Evolutionary conservation across 2,329 filamentous ascomycete species (phyloP).

Genomic region (Geosmithia morbida): DNA sequence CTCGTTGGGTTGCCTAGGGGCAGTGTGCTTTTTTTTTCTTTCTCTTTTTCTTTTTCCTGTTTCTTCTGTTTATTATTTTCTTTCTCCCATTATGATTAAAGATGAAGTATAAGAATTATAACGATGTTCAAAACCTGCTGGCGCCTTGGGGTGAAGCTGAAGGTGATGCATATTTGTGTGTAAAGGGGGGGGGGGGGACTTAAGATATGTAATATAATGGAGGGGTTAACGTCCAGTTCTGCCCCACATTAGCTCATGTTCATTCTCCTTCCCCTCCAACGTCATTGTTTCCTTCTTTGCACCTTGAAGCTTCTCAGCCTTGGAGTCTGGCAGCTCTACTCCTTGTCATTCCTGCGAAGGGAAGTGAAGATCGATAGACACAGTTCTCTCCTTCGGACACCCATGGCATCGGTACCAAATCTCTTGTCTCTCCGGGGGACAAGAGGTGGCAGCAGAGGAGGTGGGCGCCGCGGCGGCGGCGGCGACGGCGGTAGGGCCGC

Average conservation of each 20-base stretch:
- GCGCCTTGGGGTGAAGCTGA: too few species aligned
- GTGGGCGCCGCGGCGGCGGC: constrained; percentile 27
- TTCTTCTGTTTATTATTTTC: too few species aligned
- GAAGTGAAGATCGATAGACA: background rate
- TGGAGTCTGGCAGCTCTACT: background rate
- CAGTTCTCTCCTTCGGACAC: background rate
- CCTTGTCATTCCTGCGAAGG: background rate
- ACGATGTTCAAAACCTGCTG: constrained; percentile 5
- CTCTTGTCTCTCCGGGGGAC: constrained; percentile 42
- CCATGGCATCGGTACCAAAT: constrained; percentile 53
- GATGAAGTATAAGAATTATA: constrained; percentile 16
- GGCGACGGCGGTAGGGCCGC: constrained; percentile 13
- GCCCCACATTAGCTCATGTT: background rate
- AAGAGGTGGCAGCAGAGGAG: constrained; percentile 21
- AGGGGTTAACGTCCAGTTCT: background rate
- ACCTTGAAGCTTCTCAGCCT: background rate
- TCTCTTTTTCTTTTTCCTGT: background rate
- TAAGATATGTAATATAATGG: too few species aligned
- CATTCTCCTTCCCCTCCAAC: background rate
- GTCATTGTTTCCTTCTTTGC: background rate
- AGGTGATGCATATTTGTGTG: too few species aligned
- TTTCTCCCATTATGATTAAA: constrained; percentile 13
- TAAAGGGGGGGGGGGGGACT: too few species aligned
- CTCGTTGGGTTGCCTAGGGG: background rate
- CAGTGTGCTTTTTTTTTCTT: background rate